Evolutionary conservation across 2,329 filamentous ascomycete genomes (phyloP), one percentile per base, ranked within the genome.

Genomic region (Monosporascus sp.): DNA sequence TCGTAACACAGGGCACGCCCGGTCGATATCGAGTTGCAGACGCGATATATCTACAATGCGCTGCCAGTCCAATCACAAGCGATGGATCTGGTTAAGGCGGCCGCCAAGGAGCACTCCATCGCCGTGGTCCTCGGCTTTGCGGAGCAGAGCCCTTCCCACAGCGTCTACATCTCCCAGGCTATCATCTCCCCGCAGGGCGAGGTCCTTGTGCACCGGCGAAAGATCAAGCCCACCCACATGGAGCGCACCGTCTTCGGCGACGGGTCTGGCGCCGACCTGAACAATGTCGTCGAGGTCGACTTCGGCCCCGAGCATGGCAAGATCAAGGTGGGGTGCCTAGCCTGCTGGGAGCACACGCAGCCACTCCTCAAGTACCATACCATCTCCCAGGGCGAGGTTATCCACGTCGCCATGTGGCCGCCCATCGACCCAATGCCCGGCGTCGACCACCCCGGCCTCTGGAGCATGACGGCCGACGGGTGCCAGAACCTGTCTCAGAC

Each of bases 201-300:
- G 25, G 44, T 79, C 9, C 50, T 68, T 6, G 57, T 69, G 7
- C 65, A 71, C 45, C 71, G 75, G 6, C 69, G 74, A 18, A 81
- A 81, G 64, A 68, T 80, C 57, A 81, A 81, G 61, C 72, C 77
- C 0, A 81, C 76, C 0, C 76, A 80, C 50, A 74, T 81, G 68
- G 78, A 81, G 60, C 70, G 75, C 0, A 75, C 74, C 3, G 55
- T 80, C 17, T 81, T 74, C 27, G 77, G 77, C 1, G 77, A 81
- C 39, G 72, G 71, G 0, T 62, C 63, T 0, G 72, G 68, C 1
- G 60, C 68, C 3, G 70, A 67, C 17, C 58, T 80, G 5, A 59
- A 63, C 6, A 72, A 65, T 37, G 76, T 79, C 2, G 71, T 65
- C 1, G 66, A 74, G 39, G 56, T 66, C 27, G 56, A 68, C 54